A percentile compares a stretch with the other conserved stretches of the same genome.
Conservation (phyloP, 2,329 filamentous ascomycete genomes). For the Mariannaea elegans region DNA sequence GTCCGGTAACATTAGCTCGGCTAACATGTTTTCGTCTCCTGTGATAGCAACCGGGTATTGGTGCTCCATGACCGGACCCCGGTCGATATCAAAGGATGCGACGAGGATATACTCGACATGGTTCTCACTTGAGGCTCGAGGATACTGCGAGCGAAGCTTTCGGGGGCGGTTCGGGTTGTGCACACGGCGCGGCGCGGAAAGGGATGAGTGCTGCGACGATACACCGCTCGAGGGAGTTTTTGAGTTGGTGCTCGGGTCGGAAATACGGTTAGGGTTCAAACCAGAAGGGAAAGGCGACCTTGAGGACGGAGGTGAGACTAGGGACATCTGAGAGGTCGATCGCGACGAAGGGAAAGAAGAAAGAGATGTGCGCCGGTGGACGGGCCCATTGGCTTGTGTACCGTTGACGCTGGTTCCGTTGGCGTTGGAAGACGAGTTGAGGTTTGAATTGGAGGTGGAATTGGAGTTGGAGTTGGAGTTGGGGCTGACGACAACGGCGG, state of each 20-base stretch:
- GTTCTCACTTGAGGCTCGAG: slow-evolving; percentile 78
- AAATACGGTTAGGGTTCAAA: slow-evolving; percentile 62
- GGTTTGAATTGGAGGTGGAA: slow-evolving; percentile 27
- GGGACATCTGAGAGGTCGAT: slow-evolving; percentile 66
- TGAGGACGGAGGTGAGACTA: slow-evolving; percentile 60
- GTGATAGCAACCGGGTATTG: slow-evolving; percentile 96
- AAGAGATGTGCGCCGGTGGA: slow-evolving; percentile 62
- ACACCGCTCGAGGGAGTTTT: slow-evolving; percentile 68
- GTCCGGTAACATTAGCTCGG: slow-evolving; percentile 97
- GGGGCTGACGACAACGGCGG: not conserved
- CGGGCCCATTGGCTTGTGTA: slow-evolving; percentile 45
- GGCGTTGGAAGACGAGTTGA: slow-evolving; percentile 18
- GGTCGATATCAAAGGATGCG: slow-evolving; percentile 96
- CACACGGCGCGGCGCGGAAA: slow-evolving; percentile 61
- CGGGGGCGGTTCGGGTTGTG: slow-evolving; percentile 61
- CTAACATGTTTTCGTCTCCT: slow-evolving; percentile 96
- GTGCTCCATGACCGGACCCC: slow-evolving; percentile 97
- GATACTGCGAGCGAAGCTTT: slow-evolving; percentile 78
- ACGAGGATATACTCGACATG: slow-evolving; percentile 99
- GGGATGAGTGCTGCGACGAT: slow-evolving; percentile 69
- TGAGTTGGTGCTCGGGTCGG: slow-evolving; percentile 67
- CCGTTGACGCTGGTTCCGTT: slow-evolving; percentile 48
- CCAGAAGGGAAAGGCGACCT: slow-evolving; percentile 63
- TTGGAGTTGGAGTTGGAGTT: slow-evolving; percentile 22
- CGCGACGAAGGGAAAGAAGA: slow-evolving; percentile 70